Percentiles rank a stretch among this genome's conserved stretches.
These are phyloP conservation scores for Infundibulicybe gibba DNA, from an alignment of 768 basidiomycete species.

Conservation along the genomic window DNA sequence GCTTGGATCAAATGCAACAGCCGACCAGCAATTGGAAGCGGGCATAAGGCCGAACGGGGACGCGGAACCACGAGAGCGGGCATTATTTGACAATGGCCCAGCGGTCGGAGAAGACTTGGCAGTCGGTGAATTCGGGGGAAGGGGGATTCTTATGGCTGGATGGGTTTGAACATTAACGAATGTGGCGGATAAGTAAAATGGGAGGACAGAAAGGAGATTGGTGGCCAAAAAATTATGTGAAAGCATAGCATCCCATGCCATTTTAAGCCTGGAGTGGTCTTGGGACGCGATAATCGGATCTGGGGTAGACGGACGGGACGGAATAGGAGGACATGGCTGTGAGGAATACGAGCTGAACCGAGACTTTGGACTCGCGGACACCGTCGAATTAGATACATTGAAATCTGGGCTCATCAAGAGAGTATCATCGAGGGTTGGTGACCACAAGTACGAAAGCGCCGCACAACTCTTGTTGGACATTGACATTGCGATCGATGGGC, in stretches of 20 bases:
- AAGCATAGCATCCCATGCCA: slow-evolving; percentile 70
- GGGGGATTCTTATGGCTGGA: slow-evolving; percentile 43
- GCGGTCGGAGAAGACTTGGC: not conserved
- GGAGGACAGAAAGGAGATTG: slow-evolving; percentile 54
- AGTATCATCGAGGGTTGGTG: not conserved
- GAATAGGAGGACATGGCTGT: not conserved
- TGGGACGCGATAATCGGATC: slow-evolving; percentile 27
- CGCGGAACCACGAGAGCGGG: too few relatives aligned
- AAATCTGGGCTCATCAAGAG: slow-evolving; percentile 11
- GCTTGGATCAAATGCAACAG: not conserved
- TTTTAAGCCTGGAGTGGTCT: slow-evolving; percentile 59
- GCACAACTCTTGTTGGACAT: slow-evolving; percentile 18
- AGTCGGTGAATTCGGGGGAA: slow-evolving; percentile 49
- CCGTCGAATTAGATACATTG: slow-evolving; percentile 5
- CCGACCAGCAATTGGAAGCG: too few relatives aligned
- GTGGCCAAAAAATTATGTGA: slow-evolving; percentile 50
- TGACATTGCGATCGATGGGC: slow-evolving; percentile 13
- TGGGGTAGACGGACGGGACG: not conserved
- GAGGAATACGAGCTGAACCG: not conserved
- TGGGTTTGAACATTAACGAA: slow-evolving; percentile 52
- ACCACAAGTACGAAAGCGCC: slow-evolving; percentile 19
- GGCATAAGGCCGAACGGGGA: too few relatives aligned
- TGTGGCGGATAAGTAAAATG: slow-evolving; percentile 57
- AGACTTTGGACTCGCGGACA: slow-evolving; percentile 5
- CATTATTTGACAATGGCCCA: not conserved